A percentile compares a stretch with the other conserved stretches of the same genome.
Conservation (phyloP, 2,329 filamentous ascomycete genomes). For the Scortechinia acanthostroma region DNA sequence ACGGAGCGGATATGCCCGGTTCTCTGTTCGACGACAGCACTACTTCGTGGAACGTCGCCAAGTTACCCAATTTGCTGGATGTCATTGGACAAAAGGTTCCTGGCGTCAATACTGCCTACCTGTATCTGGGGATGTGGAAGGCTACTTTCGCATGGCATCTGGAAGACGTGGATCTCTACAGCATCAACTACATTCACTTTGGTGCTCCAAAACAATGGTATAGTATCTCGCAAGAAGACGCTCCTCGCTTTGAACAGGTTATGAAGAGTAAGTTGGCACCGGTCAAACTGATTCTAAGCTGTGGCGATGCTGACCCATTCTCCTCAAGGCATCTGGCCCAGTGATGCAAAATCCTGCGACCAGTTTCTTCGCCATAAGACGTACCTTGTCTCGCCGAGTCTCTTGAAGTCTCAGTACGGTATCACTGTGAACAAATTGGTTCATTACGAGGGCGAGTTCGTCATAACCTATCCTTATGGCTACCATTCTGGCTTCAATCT, state of each 20-base stretch:
- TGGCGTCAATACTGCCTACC: constrained; percentile 93
- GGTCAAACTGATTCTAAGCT: no score
- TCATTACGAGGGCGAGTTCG: constrained; percentile 93
- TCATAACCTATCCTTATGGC: constrained; percentile 96
- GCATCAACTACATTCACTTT: constrained; percentile 99
- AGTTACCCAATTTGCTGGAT: constrained; percentile 86
- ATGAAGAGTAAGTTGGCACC: no score
- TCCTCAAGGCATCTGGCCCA: constrained; percentile 85
- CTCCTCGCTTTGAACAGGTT: constrained; percentile 81
- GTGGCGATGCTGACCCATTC: no score
- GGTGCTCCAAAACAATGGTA: constrained; percentile 99
- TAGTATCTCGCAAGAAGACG: constrained; percentile 93
- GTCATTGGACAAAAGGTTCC: constrained; percentile 92
- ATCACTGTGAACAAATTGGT: constrained; percentile 95
- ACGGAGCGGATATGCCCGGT: constrained; percentile 92
- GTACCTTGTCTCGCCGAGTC: constrained; percentile 86
- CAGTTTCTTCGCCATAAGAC: constrained; percentile 97
- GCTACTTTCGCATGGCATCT: constrained; percentile 98
- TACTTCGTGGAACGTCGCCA: constrained; percentile 87
- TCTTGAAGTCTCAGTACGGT: constrained; percentile 79
- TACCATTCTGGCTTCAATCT: constrained; percentile 98
- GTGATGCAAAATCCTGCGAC: constrained; percentile 88
- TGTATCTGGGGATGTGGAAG: constrained; percentile 99
- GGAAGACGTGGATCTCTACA: constrained; percentile 97
- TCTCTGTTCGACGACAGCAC: constrained; percentile 78